Evolutionary conservation across 768 basidiomycete species (phyloP).

Genomic region (Suillus clintonianus): DNA sequence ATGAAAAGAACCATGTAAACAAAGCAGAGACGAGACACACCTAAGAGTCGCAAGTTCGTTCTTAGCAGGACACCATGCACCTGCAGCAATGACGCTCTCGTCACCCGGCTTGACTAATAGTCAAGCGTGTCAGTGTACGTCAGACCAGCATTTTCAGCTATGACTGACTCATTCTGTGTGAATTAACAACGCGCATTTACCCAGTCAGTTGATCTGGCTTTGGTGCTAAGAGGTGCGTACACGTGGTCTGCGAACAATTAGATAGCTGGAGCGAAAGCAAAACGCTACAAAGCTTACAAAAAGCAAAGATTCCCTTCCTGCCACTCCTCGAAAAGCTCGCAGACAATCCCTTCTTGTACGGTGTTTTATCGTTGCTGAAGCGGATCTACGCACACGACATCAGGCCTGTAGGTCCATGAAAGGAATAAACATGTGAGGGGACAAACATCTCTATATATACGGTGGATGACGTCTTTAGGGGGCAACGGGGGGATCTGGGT

Average conservation of each 20-base stretch:
- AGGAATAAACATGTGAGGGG: background rate
- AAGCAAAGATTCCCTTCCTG: conserved; percentile 86
- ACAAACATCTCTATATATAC: conserved; percentile 4
- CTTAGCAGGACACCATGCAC: conserved; percentile 77
- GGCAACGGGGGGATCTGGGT: conserved; percentile 85
- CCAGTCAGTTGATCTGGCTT: background rate
- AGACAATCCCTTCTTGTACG: conserved; percentile 84
- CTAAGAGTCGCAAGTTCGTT: conserved; percentile 80
- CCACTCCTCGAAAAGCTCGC: conserved; percentile 89
- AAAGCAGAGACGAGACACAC: conserved; percentile 30
- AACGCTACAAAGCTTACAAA: conserved; percentile 53
- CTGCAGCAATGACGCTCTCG: conserved; percentile 75
- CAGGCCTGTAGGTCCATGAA: background rate
- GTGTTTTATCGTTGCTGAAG: conserved; percentile 94
- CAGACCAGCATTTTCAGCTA: background rate
- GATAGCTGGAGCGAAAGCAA: no score
- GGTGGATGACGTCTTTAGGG: conserved; percentile 85
- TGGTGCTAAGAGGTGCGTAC: background rate
- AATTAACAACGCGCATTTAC: background rate
- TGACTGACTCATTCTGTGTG: background rate
- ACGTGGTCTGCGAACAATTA: background rate
- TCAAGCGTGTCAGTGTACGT: conserved; percentile 3
- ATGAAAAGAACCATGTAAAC: background rate
- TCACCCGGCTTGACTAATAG: conserved; percentile 63
- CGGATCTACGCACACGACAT: conserved; percentile 52